phyloP scores from a whole-genome alignment of 202 grass and related monocot species.

The Alloteropsis angusta region DNA sequence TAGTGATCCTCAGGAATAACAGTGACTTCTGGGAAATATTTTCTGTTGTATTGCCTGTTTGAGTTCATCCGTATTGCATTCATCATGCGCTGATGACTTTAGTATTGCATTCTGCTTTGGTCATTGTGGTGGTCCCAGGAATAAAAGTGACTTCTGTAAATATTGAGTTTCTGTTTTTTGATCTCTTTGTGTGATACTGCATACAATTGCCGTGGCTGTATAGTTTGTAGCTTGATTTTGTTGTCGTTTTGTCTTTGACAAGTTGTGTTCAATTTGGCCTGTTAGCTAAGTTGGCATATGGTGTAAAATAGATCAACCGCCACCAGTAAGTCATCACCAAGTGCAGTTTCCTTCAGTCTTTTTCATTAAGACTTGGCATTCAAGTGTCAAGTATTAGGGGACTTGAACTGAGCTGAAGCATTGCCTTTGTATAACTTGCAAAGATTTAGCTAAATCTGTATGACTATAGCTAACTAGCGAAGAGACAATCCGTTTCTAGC shows the following conservation, averaged over 20 bases:
- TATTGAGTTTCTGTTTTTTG: background rate
- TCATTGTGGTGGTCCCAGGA: background rate
- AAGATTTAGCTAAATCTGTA: background rate
- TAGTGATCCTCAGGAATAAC: too few species aligned
- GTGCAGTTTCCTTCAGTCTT: background rate
- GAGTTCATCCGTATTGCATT: too few species aligned
- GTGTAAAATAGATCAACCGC: background rate
- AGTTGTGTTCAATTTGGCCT: background rate
- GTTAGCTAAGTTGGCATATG: background rate
- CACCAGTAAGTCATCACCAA: background rate
- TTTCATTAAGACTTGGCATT: background rate
- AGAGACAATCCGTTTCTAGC: background rate
- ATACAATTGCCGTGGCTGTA: background rate
- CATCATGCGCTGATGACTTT: background rate
- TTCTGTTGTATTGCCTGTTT: too few species aligned
- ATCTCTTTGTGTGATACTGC: background rate
- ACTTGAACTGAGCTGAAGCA: background rate
- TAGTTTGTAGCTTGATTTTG: background rate
- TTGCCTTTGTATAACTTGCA: background rate
- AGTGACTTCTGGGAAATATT: too few species aligned
- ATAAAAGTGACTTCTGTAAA: background rate
- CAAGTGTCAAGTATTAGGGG: background rate
- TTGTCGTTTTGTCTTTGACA: background rate
- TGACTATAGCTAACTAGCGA: background rate
- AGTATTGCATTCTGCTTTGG: background rate